These are phyloP conservation scores for Yarrowia sp. DNA, from an alignment of 805 yeast species.

Conservation along the genomic window DNA sequence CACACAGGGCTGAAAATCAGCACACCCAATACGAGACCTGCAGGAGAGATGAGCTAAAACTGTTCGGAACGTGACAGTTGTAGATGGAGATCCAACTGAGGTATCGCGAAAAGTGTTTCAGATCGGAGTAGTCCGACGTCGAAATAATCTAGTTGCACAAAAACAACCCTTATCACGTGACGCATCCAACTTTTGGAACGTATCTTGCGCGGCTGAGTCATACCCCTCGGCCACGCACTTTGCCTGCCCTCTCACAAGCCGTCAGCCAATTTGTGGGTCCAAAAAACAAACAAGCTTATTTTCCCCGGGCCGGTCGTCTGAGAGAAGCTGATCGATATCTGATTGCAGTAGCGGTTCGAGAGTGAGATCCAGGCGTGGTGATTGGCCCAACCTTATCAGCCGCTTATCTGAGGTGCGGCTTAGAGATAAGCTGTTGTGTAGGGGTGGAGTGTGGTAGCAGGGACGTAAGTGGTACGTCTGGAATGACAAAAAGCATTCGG, in stretches of 20 bases:
- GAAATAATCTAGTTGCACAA: too few relatives aligned
- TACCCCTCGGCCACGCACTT: too few relatives aligned
- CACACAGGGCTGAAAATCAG: neutral
- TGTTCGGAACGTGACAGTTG: constrained; percentile 1
- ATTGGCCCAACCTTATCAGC: constrained; percentile 19
- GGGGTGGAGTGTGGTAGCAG: neutral
- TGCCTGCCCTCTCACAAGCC: too few relatives aligned
- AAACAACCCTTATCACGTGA: too few relatives aligned
- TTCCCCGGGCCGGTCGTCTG: constrained; percentile 21
- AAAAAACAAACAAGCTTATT: neutral
- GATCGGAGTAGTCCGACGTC: too few relatives aligned
- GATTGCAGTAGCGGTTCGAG: neutral
- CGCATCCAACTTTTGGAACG: too few relatives aligned
- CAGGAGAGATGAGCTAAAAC: neutral
- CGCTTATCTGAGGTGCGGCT: constrained; percentile 1
- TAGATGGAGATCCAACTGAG: too few relatives aligned
- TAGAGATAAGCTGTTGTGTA: neutral
- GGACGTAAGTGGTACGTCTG: neutral
- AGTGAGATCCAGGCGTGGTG: neutral
- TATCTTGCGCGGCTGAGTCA: too few relatives aligned
- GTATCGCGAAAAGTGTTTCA: too few relatives aligned
- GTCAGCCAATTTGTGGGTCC: neutral
- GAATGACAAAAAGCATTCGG: too few relatives aligned
- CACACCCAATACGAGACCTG: neutral
- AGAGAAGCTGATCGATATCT: neutral